Evolutionary conservation across 768 basidiomycete genomes (phyloP).

Genomic region (Xerocomellus intermedius): DNA sequence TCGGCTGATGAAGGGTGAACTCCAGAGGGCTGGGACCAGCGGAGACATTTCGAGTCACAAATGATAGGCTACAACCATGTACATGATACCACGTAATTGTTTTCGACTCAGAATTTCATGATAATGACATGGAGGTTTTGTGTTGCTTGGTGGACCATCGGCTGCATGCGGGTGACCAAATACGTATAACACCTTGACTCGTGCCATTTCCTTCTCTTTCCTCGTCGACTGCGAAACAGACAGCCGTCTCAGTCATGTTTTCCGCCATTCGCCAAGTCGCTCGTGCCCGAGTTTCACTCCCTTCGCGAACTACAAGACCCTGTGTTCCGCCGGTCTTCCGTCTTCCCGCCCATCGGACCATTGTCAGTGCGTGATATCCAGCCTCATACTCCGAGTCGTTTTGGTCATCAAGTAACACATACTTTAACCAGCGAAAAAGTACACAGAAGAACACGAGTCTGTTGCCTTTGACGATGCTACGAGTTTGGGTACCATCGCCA

Average conservation of each 20-base stretch:
- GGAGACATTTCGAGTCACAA: neutral
- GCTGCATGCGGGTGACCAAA: slow-evolving; percentile 21
- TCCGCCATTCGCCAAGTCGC: slow-evolving; percentile 8
- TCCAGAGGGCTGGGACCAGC: neutral
- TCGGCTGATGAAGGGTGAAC: neutral
- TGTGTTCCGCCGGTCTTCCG: neutral
- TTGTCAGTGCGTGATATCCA: slow-evolving; percentile 24
- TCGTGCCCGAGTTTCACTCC: slow-evolving; percentile 11
- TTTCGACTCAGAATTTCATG: neutral
- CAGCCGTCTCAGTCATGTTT: slow-evolving; percentile 17
- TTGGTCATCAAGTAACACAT: neutral
- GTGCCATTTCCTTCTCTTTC: slow-evolving; percentile 47
- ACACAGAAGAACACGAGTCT: slow-evolving; percentile 86
- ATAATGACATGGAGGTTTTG: too few relatives aligned
- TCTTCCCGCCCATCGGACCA: slow-evolving; percentile 17
- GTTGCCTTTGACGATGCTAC: slow-evolving; percentile 76
- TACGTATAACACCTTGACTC: slow-evolving; percentile 2
- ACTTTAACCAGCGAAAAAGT: slow-evolving; percentile 39
- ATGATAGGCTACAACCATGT: neutral
- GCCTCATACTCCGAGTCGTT: neutral
- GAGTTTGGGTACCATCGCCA: slow-evolving; percentile 74
- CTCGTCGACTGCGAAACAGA: neutral
- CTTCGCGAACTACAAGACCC: slow-evolving; percentile 1
- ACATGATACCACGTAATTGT: neutral
- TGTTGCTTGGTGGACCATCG: neutral